Evolutionary conservation across 2,329 filamentous ascomycete species (phyloP).

Genomic region (Hymenoscyphus linearis): DNA sequence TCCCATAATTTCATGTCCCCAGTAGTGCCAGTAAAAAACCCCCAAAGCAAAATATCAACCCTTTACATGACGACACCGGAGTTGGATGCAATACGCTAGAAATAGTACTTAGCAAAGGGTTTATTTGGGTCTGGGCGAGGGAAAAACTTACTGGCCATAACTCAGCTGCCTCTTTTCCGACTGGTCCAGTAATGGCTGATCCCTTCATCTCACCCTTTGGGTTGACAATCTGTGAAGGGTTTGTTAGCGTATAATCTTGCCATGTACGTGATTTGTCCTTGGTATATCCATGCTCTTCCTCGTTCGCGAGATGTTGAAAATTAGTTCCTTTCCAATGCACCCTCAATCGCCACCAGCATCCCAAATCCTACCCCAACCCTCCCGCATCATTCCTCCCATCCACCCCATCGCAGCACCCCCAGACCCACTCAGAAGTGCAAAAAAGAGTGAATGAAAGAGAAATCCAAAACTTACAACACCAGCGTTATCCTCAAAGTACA

Average conservation of each 20-base stretch:
- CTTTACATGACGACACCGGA: conserved; percentile 99
- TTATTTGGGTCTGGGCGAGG: conserved; percentile 25
- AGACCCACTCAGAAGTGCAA: not conserved
- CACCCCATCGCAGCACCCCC: not conserved
- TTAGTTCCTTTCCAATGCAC: not conserved
- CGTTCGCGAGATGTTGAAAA: not conserved
- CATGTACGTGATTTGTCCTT: not conserved
- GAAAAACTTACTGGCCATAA: conserved; percentile 81
- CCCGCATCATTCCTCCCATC: not conserved
- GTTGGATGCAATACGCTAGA: conserved; percentile 97
- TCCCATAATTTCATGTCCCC: conserved; percentile 10
- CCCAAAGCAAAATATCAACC: conserved; percentile 21
- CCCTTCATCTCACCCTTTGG: conserved; percentile 99
- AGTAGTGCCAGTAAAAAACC: conserved; percentile 12
- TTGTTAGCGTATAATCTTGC: conserved; percentile 34
- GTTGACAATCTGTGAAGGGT: conserved; percentile 78
- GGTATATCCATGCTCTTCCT: not conserved
- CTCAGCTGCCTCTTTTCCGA: conserved; percentile 99
- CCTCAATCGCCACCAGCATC: not conserved
- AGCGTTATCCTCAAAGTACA: conserved; percentile 99
- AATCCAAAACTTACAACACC: conserved; percentile 71
- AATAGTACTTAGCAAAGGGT: conserved; percentile 26
- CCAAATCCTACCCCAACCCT: not conserved
- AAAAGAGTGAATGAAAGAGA: conserved; percentile 1
- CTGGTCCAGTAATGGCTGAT: conserved; percentile 96